A percentile compares a stretch with the other conserved stretches of the same genome.
phyloP scores from a whole-genome alignment of 2,329 filamentous ascomycete genomes.

The Clonostachys solani region DNA sequence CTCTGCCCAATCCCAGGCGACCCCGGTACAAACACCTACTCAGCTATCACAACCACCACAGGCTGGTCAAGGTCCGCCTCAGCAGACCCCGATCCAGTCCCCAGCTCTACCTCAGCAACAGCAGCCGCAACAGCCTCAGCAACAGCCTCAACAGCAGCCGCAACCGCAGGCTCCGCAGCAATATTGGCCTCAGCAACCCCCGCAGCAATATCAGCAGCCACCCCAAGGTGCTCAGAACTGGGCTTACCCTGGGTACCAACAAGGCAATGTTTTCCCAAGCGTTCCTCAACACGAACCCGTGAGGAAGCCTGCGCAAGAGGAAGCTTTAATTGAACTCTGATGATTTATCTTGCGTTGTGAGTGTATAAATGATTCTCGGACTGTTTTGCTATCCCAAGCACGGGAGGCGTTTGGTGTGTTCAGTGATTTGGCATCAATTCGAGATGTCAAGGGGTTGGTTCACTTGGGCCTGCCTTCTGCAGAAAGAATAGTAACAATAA shows the following conservation, averaged over 20 bases:
- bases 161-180: slow-evolving; percentile 25
- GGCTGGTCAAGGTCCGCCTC: slow-evolving; percentile 15
- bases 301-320: slow-evolving; percentile 57
- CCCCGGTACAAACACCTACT: slow-evolving; percentile 17
- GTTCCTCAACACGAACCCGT: slow-evolving; percentile 42
- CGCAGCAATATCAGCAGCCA: slow-evolving; percentile 18
- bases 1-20: slow-evolving; percentile 23
- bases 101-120: slow-evolving; percentile 7
- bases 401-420: too few relatives aligned
- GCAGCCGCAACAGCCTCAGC: slow-evolving; percentile 10
- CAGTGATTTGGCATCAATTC: too few relatives aligned
- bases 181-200: slow-evolving; percentile 28
- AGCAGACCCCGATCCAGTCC: slow-evolving; percentile 8
- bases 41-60: slow-evolving; percentile 28
- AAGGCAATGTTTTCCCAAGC: slow-evolving; percentile 60
- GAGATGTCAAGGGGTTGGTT: too few relatives aligned
- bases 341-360: not conserved
- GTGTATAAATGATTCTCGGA: not conserved
- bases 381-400: too few relatives aligned
- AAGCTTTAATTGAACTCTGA: slow-evolving; percentile 76
- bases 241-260: slow-evolving; percentile 50
- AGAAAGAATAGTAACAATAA: too few relatives aligned
- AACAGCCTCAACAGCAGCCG: slow-evolving; percentile 18
- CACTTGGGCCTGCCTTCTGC: too few relatives aligned
- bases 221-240: slow-evolving; percentile 31